These are phyloP conservation scores for Tagetes patula DNA, from an alignment of 129 eudicot genomes.

Conservation along the genomic window DNA sequence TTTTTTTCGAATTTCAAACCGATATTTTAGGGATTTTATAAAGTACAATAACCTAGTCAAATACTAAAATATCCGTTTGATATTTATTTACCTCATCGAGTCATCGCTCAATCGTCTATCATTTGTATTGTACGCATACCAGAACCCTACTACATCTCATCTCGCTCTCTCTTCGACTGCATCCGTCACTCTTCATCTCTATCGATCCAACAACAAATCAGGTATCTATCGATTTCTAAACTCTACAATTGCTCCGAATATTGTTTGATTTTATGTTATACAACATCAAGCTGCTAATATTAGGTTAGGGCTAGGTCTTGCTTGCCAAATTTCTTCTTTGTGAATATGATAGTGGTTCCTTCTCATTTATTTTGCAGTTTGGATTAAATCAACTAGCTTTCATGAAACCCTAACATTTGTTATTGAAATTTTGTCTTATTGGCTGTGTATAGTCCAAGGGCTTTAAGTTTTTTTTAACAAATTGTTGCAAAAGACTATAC, in stretches of 20 bases:
- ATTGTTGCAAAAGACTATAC: background rate
- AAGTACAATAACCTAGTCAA: too few species aligned
- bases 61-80: too few species aligned
- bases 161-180: background rate
- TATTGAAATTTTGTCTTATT: background rate
- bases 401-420: slow-evolving; percentile 18
- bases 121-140: background rate
- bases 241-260: background rate
- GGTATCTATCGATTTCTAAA: slow-evolving; percentile 13
- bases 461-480: background rate
- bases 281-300: background rate
- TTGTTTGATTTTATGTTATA: background rate
- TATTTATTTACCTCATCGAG: too few species aligned
- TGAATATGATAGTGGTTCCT: background rate
- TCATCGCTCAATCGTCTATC: background rate
- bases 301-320: background rate
- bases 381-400: background rate
- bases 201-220: slow-evolving; percentile 3
- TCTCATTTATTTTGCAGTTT: background rate
- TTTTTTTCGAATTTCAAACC: too few species aligned
- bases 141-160: slow-evolving; percentile 1
- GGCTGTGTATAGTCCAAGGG: background rate
- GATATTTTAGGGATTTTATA: too few species aligned
- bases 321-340: background rate
- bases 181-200: background rate